Evolutionary conservation across 768 basidiomycete species (phyloP).

Genomic region (Boletus pseudopeckii): DNA sequence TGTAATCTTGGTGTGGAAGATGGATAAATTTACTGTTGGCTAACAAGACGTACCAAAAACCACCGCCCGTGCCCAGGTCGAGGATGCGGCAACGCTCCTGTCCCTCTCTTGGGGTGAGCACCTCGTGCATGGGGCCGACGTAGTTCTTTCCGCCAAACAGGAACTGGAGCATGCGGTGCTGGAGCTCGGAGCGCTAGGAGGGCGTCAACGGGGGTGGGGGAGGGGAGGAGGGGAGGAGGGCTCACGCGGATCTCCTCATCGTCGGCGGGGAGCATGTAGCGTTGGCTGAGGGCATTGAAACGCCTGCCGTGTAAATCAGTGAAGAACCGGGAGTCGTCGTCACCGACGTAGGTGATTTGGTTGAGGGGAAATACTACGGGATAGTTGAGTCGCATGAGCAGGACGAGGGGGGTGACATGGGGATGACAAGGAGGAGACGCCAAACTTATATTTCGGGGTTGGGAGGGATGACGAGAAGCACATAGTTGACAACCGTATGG

Average conservation of each 20-base stretch:
- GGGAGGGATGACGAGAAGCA: constrained; percentile 34
- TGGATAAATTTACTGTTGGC: not conserved
- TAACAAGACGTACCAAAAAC: constrained; percentile 47
- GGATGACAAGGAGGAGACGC: constrained; percentile 3
- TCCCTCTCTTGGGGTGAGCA: constrained; percentile 39
- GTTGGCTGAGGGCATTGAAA: constrained; percentile 52
- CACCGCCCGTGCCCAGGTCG: constrained; percentile 68
- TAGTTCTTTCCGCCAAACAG: constrained; percentile 62
- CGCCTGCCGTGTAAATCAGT: constrained; percentile 48
- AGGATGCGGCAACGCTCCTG: constrained; percentile 43
- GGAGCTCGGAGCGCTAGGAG: constrained; percentile 55
- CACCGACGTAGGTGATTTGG: constrained; percentile 37
- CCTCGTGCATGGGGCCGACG: constrained; percentile 59
- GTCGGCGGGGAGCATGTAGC: constrained; percentile 66
- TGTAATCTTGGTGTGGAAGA: constrained; percentile 22
- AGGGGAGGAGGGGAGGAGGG: not conserved
- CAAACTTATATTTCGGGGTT: constrained; percentile 30
- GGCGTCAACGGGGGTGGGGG: constrained; percentile 1
- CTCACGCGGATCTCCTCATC: constrained; percentile 60
- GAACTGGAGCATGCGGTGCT: constrained; percentile 66
- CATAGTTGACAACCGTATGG: constrained; percentile 18
- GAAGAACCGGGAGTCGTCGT: constrained; percentile 53
- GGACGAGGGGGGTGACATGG: constrained; percentile 22
- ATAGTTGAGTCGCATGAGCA: constrained; percentile 30
- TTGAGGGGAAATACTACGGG: constrained; percentile 34